Conservation (phyloP, 805 yeast genomes). For the Lipomyces lipofer region DNA sequence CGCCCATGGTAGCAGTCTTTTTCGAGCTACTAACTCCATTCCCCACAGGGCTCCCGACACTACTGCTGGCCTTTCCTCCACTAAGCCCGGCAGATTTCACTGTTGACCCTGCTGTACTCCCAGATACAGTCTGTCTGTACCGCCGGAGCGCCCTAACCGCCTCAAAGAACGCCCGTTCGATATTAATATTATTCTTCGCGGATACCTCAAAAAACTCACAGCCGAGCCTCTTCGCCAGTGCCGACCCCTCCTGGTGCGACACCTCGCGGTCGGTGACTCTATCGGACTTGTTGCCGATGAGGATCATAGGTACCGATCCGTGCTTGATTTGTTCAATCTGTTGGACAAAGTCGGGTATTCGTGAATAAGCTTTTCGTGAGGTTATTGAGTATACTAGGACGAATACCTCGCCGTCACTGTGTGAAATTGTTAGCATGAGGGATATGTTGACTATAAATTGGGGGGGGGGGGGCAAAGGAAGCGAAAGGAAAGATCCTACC, state of each 20-base stretch:
- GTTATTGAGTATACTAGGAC: conserved; percentile 83
- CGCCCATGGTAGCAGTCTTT: not conserved
- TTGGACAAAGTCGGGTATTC: conserved; percentile 73
- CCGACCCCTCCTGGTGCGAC: conserved; percentile 47
- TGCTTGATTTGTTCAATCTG: conserved; percentile 86
- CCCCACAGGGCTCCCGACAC: too few relatives aligned
- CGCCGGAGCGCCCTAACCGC: conserved; percentile 40
- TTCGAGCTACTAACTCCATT: too few relatives aligned
- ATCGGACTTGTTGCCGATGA: conserved; percentile 91
- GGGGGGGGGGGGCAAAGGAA: not conserved
- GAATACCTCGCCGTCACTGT: conserved; percentile 85
- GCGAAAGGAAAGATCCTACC: conserved; percentile 6
- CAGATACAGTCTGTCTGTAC: not conserved
- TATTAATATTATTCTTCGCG: conserved; percentile 87
- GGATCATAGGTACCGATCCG: conserved; percentile 79
- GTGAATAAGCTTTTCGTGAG: conserved; percentile 72
- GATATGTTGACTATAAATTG: not conserved
- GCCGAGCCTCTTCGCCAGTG: conserved; percentile 83
- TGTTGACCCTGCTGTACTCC: not conserved
- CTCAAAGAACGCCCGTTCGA: conserved; percentile 86
- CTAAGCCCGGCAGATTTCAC: not conserved
- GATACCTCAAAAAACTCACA: conserved; percentile 87
- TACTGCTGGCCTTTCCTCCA: not conserved
- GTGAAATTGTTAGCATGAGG: not conserved
- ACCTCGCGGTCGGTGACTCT: conserved; percentile 71